Base-by-base conservation (phyloP, 1,139 yeast species). In the Wickerhamiella pararugosa region DNA sequence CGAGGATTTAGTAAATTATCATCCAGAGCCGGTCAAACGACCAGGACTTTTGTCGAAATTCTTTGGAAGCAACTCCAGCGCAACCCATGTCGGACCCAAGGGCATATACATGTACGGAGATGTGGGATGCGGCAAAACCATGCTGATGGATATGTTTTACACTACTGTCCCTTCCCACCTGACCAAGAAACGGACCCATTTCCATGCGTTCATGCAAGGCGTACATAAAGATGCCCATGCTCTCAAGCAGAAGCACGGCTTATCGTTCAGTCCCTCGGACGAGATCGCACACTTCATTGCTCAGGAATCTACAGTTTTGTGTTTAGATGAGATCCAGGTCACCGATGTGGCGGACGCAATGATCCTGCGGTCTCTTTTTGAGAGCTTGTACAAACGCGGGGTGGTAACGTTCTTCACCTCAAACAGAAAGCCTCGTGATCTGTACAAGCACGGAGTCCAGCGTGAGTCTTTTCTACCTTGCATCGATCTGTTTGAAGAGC, bases 261-360 rank as follows among this genome's bases (percentile, higher is more conserved):
- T 31, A 10, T 87, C 81, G 51, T 67, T 80, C 44, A 97, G 90
- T 55, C 79, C 90, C 1, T 78, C 86, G 40, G 95, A 95, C 1
- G 62, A 75, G 36, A 66, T 92, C 36, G 96, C 97, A 0, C 75
- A 78, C 46, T 94, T 83, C 53, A 75, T 90, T 47, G 83, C 96
- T 2, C 71, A 70, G 47, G 67, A 70, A 40, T 72, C 92, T 2
- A 78, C 92, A 1, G 76, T 90, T 1, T 62, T 90, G 45, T 90
- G 98, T 60, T 84, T 90, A 59, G 98, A 90, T 62, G 98, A 90
- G 63, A 86, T 87, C 56, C 67, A 64, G 42, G 97, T 90, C 36
- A 83, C 94, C 1, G 98, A 90, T 59, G 96, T 90, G 31, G 98
- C 97, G 1, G 98, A 90, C 61, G 98, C 98, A 2, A 90, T 90